phyloP scores from a whole-genome alignment of 2,329 filamentous ascomycete genomes.

The Cordyceps pruinosa region DNA sequence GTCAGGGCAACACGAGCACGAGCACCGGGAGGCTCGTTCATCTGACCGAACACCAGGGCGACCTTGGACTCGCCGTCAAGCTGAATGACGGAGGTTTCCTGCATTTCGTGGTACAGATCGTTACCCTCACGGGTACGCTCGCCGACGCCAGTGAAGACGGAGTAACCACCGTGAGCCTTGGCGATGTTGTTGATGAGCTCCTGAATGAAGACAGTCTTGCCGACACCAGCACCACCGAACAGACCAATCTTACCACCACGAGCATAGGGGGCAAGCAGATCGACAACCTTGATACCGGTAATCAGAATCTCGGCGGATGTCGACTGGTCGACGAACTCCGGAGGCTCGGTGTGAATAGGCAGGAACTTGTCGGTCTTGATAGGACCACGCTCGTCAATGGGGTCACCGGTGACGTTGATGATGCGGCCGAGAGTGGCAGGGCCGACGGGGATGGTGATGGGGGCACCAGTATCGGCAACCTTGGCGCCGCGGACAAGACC shows the following conservation, averaged over 20 bases:
- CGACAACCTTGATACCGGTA: conserved; percentile 99
- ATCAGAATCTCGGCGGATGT: conserved; percentile 93
- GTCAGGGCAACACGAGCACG: conserved; percentile 99
- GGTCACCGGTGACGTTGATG: conserved; percentile 99
- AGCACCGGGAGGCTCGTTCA: conserved; percentile 99
- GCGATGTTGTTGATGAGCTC: conserved; percentile 99
- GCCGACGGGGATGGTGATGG: conserved; percentile 96
- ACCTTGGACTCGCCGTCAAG: conserved; percentile 99
- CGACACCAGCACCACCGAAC: conserved; percentile 99
- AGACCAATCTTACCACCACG: conserved; percentile 99
- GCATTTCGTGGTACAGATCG: conserved; percentile 99
- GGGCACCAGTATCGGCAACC: conserved; percentile 81
- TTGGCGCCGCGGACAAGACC: conserved; percentile 92
- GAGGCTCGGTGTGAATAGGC: conserved; percentile 92
- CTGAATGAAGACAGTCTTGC: conserved; percentile 99
- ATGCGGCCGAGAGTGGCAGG: conserved; percentile 92
- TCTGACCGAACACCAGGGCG: conserved; percentile 98
- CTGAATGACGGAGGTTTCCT: conserved; percentile 99
- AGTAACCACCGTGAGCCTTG: conserved; percentile 99
- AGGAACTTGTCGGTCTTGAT: conserved; percentile 85
- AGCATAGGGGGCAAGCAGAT: conserved; percentile 96
- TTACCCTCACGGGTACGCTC: conserved; percentile 99
- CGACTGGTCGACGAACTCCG: conserved; percentile 89
- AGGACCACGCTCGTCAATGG: conserved; percentile 98
- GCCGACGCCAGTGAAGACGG: conserved; percentile 99